Base-by-base conservation (phyloP, 441 rosid species). In the Populus hybrid region DNA sequence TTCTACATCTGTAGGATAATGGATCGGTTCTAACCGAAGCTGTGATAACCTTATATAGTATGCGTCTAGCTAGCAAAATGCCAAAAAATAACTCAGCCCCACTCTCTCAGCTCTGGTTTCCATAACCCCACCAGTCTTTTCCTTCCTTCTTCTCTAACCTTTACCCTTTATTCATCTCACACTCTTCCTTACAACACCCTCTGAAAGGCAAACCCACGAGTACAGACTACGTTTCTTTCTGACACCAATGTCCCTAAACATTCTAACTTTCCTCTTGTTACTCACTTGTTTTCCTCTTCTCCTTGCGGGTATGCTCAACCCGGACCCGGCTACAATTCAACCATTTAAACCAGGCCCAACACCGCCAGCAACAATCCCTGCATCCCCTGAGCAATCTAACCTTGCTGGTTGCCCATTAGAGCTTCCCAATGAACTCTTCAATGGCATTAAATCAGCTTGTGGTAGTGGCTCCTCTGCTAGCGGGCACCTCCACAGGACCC, bases 351-450 rank as follows among this genome's bases (percentile, higher is more conserved):
- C 88, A 42, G 74, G 79, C 82, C 53, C 90, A 20, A 75, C 90
- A 6, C 91, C 93, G 0, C 86, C 97, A 1, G 84, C 92, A 14
- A 92, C 93, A 42, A 93, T 94, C 79, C 97, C 97, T 53, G 97
- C 99, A 21, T 94, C 92, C 86, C 99, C 97, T 0, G 97, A 93
- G 73, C 94, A 94, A 73, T 90, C 99, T 59, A 87, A 86, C 73
- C 76, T 85, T 21, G 88, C 85, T 24, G 89, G 88, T 35, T 94
- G 97, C 65, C 97, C 92, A 0, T 86, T 93, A 9, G 86, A 89
- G 73, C 86, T 94, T 68, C 95, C 97, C 0, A 88, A 29, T 29
- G 31, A 29, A 4, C 31, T 29, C 31, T 29, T 29, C 3, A 4
- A 29, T 0, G 31, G 31, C 31, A 76, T 94, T 26, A 86, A 84